Percentiles rank a stretch among this genome's conserved stretches.
Evolutionary conservation across 2,329 filamentous ascomycete genomes (phyloP).

Genomic region (Monilinia vaccinii-corymbosi): DNA sequence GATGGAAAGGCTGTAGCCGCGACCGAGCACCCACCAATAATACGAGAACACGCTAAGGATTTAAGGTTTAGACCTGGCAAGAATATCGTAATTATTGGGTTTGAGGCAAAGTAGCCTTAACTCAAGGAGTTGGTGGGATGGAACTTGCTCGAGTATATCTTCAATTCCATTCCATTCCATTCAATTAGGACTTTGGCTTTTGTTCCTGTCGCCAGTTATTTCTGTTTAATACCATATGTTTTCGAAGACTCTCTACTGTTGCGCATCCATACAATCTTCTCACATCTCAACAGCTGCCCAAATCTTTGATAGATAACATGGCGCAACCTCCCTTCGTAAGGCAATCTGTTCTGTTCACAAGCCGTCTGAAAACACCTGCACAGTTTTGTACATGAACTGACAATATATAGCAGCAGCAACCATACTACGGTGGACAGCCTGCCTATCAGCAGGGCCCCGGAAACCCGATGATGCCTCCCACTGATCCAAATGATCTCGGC

Average conservation of each 20-base stretch:
- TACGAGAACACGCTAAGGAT: slow-evolving; percentile 1
- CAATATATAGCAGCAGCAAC: slow-evolving; percentile 1
- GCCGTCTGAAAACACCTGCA: neutral
- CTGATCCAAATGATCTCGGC: slow-evolving; percentile 8
- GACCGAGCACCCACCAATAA: neutral
- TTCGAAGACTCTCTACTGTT: neutral
- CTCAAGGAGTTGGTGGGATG: neutral
- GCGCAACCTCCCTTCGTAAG: slow-evolving; percentile 11
- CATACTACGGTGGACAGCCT: slow-evolving; percentile 4
- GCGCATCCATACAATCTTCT: slow-evolving; percentile 1
- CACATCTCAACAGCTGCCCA: neutral
- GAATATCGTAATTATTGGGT: neutral
- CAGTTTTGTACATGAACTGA: neutral
- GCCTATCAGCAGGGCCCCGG: neutral
- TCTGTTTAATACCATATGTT: neutral
- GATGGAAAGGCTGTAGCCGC: slow-evolving; percentile 8
- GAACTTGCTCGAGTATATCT: slow-evolving; percentile 8
- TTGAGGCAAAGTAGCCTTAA: slow-evolving; percentile 10
- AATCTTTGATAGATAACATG: slow-evolving; percentile 8
- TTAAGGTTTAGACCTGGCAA: slow-evolving; percentile 3
- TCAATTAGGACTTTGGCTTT: neutral
- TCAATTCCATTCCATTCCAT: neutral
- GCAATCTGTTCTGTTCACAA: slow-evolving; percentile 8
- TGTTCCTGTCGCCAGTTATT: neutral
- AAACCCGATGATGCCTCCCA: neutral